Evolutionary conservation across 2,329 filamentous ascomycete species (phyloP), one percentile per base, ranked within the genome.

Genomic region (Magnaporthiopsis incrustans): DNA sequence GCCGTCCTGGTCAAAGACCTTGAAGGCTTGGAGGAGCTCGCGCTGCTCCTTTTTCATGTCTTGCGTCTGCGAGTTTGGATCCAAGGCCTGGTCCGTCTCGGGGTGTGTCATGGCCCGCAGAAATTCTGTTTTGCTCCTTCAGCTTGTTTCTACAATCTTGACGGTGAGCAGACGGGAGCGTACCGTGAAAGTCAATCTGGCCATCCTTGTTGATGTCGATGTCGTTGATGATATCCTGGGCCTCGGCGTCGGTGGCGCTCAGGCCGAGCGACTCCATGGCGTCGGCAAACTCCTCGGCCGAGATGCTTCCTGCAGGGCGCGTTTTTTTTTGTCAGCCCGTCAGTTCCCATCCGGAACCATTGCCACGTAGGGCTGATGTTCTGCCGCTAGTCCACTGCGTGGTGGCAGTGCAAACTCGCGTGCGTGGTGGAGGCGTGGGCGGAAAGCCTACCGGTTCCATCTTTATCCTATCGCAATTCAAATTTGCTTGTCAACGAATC

Each of bases 401-500:
- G 18, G 44, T 53, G 44, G 44, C 44, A 53, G 44, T 53, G 44
- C 44, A 53, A 53, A n/a, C 44, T 53, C 44, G 44, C 44, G 44
- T 53, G 44, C 44, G 44, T n/a, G 44, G 44, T 53, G 44, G 44
- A 53, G 44, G 44, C 22, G 8, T n/a, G 18, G 22, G 44, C 22
- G 44, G 27, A 53, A 61, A 27, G 7, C 22, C 35, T 63, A 63
- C 61, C 61, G 56, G 61, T 63, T 26, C 53, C 53, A 63, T 63
- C 61, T 30, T 63, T 63, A 44, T 63, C 61, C 44, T 53, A 53
- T 53, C 44, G 44, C 56, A 25, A 26, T 25, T 26, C 56, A 11
- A 25, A 58, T 58, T 26, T 26, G 25, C 25, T 58, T 58, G 90
- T 97, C 56, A 99, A 95, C 0, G 95, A 99, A 74, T 94, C 92